These are phyloP conservation scores for Marasmius oreades DNA, from an alignment of 1,284 basidiomycete genomes.

Conservation along the genomic window DNA sequence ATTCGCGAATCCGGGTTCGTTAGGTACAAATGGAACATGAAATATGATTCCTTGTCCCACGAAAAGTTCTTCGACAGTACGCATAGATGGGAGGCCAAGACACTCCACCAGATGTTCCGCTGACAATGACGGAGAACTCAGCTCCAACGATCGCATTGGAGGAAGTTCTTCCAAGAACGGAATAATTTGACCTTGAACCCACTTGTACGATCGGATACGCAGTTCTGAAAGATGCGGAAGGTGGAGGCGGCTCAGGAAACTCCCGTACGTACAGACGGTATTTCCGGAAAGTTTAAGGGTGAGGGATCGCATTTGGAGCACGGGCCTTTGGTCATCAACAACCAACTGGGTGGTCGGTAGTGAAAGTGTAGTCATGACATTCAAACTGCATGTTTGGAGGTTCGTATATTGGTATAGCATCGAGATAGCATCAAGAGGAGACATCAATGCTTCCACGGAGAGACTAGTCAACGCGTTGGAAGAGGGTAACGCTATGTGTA, in stretches of 20 bases:
- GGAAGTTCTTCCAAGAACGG: background rate
- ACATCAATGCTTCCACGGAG: background rate
- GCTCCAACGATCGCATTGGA: background rate
- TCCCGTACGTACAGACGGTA: background rate
- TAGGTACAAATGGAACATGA: background rate
- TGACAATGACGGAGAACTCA: background rate
- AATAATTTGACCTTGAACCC: background rate
- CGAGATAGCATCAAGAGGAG: background rate
- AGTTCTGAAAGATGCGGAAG: background rate
- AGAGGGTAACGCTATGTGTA: background rate
- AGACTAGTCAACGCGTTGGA: background rate
- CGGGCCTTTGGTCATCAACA: too few relatives aligned
- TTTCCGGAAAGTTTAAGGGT: background rate
- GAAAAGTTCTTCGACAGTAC: background rate
- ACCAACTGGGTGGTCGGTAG: background rate
- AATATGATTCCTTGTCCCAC: background rate
- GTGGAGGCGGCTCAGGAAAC: background rate
- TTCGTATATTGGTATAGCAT: background rate
- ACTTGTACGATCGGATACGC: background rate
- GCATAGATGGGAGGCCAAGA: background rate
- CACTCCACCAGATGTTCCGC: background rate
- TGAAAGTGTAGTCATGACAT: constrained; percentile 1
- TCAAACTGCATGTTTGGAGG: background rate
- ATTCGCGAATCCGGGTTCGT: background rate
- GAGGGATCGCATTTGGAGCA: background rate